phyloP scores from a whole-genome alignment of 148 eudicot genomes.

The Cornus controversa region DNA sequence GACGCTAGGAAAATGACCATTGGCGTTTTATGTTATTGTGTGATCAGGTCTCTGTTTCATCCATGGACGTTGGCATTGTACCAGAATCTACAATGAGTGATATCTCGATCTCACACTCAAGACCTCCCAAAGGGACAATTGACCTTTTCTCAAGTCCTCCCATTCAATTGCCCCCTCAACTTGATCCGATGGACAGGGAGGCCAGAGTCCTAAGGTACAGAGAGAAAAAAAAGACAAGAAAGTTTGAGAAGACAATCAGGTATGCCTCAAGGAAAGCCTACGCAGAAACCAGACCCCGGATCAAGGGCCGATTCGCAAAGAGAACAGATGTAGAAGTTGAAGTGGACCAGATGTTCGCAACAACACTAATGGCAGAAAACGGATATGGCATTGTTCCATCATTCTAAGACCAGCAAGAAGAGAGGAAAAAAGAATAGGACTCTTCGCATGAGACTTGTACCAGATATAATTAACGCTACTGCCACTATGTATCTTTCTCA shows the following conservation, averaged over 20 bases:
- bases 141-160: slow-evolving; percentile 68
- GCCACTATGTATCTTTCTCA: not conserved
- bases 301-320: slow-evolving; percentile 95
- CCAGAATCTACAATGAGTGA: slow-evolving; percentile 63
- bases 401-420: slow-evolving; percentile 21
- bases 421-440: not conserved
- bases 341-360: slow-evolving; percentile 66
- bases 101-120: slow-evolving; percentile 43
- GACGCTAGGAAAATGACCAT: not conserved
- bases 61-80: slow-evolving; percentile 76
- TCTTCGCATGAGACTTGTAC: slow-evolving; percentile 8
- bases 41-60: slow-evolving; percentile 74
- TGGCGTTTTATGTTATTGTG: not conserved
- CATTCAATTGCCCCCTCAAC: slow-evolving; percentile 55
- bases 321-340: slow-evolving; percentile 70
- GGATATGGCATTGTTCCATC: slow-evolving; percentile 63
- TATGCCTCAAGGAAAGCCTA: slow-evolving; percentile 98
- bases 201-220: slow-evolving; percentile 88
- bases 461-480: slow-evolving; percentile 15
- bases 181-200: slow-evolving; percentile 73
- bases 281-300: slow-evolving; percentile 93
- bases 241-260: slow-evolving; percentile 90
- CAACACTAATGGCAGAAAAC: slow-evolving; percentile 42
- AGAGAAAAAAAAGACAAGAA: slow-evolving; percentile 88
- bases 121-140: slow-evolving; percentile 64